A percentile compares a stretch with the other conserved stretches of the same genome.
Conservation (phyloP, 1,284 basidiomycete species). For the Cutaneotrichosporon curvatum region DNA sequence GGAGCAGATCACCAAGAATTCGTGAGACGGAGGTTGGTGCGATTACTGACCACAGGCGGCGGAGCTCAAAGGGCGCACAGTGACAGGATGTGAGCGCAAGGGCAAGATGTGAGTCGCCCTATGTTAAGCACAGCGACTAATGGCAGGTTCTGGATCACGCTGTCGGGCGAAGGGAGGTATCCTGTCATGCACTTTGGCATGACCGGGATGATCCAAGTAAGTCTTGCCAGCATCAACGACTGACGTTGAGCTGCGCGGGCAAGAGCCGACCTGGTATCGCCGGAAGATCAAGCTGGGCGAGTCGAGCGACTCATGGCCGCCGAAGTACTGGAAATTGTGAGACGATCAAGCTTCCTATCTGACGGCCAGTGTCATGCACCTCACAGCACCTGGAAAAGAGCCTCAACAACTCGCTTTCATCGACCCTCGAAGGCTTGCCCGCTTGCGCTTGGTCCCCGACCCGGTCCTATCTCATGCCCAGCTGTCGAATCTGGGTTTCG, state of each 20-base stretch:
- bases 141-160: slow-evolving; percentile 60
- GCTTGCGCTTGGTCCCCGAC: slow-evolving; percentile 58
- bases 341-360: no score
- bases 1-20: slow-evolving; percentile 58
- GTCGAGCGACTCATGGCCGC: slow-evolving; percentile 61
- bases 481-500: slow-evolving; percentile 65
- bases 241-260: slow-evolving; percentile 55
- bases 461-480: slow-evolving; percentile 59
- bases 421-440: slow-evolving; percentile 59
- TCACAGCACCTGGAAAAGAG: no score
- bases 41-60: slow-evolving; percentile 49
- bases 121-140: slow-evolving; percentile 1
- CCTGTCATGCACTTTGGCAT: slow-evolving; percentile 76
- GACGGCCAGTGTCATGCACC: no score
- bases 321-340: slow-evolving; percentile 52
- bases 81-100: slow-evolving; percentile 59
- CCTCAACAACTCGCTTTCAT: no score
- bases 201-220: slow-evolving; percentile 69
- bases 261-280: slow-evolving; percentile 59
- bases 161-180: slow-evolving; percentile 57
- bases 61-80: slow-evolving; percentile 56
- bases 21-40: slow-evolving; percentile 49
- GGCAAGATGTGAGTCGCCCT: slow-evolving; percentile 55
- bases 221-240: slow-evolving; percentile 4
- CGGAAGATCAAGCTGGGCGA: slow-evolving; percentile 50